Evolutionary conservation across 345 rosid genomes (phyloP).

Genomic region (Geranium brycei): DNA sequence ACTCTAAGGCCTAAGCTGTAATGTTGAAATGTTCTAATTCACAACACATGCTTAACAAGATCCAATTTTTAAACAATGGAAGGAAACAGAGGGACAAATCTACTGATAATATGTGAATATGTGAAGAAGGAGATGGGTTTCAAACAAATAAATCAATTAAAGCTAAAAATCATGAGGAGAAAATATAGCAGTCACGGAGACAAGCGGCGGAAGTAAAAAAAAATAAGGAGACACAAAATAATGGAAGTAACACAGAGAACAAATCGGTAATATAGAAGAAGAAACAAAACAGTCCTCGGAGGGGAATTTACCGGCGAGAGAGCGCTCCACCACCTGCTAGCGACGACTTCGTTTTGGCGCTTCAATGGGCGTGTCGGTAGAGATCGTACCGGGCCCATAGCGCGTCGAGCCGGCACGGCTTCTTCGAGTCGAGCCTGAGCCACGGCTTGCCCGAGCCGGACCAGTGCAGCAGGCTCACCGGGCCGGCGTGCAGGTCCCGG

Average conservation of each 20-base stretch:
- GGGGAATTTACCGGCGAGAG: constrained; percentile 2
- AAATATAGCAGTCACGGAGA: constrained; percentile 1
- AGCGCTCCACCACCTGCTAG: not conserved
- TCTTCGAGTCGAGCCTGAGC: constrained; percentile 54
- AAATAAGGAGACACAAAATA: constrained; percentile 4
- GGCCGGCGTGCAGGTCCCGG: constrained; percentile 65
- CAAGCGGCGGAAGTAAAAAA: constrained; percentile 8
- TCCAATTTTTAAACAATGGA: not conserved
- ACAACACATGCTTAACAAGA: too few relatives aligned
- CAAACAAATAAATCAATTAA: not conserved
- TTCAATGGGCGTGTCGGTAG: constrained; percentile 32
- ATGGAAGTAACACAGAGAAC: constrained; percentile 2
- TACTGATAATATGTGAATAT: not conserved
- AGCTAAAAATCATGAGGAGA: not conserved
- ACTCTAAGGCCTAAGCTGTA: too few relatives aligned
- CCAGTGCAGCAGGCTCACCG: constrained; percentile 69
- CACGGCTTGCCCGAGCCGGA: constrained; percentile 82
- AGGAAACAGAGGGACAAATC: not conserved
- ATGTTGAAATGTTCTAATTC: too few relatives aligned
- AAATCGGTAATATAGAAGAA: constrained; percentile 1
- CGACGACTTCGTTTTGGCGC: not conserved
- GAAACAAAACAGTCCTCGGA: constrained; percentile 1
- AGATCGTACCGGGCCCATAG: constrained; percentile 63
- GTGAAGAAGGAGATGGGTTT: not conserved
- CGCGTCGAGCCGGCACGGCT: constrained; percentile 53